Conservation (phyloP, 2,329 filamentous ascomycete genomes). For the Cercospora zeina region DNA sequence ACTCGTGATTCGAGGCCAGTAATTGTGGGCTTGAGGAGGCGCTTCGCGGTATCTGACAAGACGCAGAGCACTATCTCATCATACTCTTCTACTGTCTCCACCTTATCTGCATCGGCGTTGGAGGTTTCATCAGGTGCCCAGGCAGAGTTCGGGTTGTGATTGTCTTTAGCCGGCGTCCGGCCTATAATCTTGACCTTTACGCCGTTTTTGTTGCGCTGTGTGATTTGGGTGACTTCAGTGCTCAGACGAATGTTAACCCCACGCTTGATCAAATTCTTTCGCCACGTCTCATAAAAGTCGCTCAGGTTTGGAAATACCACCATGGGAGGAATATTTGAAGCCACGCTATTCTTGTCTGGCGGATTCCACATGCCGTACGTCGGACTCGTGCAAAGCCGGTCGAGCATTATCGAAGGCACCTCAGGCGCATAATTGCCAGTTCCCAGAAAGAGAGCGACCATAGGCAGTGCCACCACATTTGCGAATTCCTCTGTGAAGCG, state of each 20-base stretch:
- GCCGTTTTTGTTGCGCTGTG: slow-evolving; percentile 54
- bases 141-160: slow-evolving; percentile 49
- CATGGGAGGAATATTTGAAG: slow-evolving; percentile 56
- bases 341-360: slow-evolving; percentile 50
- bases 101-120: slow-evolving; percentile 45
- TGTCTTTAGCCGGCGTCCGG: slow-evolving; percentile 46
- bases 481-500: slow-evolving; percentile 69
- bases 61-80: slow-evolving; percentile 68
- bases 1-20: slow-evolving; percentile 65
- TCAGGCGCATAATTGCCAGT: slow-evolving; percentile 74
- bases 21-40: slow-evolving; percentile 59
- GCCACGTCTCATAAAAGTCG: slow-evolving; percentile 63
- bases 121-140: slow-evolving; percentile 44
- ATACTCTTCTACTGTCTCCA: slow-evolving; percentile 54
- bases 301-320: slow-evolving; percentile 65
- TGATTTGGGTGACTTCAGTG: slow-evolving; percentile 57
- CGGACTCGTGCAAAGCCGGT: slow-evolving; percentile 53
- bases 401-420: slow-evolving; percentile 67
- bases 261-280: slow-evolving; percentile 53
- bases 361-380: slow-evolving; percentile 63
- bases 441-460: slow-evolving; percentile 71
- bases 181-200: slow-evolving; percentile 54
- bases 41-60: slow-evolving; percentile 58
- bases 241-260: slow-evolving; percentile 59
- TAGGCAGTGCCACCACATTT: slow-evolving; percentile 68